Base-by-base conservation (phyloP, 1,284 basidiomycete genomes). In the Cryptococcus sp. region DNA sequence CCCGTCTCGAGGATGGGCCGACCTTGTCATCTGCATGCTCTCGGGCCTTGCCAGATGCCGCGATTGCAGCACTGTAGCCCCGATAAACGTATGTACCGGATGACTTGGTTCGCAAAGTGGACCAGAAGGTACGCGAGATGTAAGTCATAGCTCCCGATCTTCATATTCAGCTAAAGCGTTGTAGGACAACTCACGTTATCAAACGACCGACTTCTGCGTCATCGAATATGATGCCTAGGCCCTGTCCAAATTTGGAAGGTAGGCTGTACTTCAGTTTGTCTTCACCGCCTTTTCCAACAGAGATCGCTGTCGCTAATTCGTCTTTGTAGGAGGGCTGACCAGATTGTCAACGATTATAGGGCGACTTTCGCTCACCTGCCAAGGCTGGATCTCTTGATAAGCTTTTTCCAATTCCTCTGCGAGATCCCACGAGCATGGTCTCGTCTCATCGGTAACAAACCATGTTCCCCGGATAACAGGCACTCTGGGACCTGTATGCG, bases 261-360 rank as follows among this genome's bases (percentile, higher is more conserved):
- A 82, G 68, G 2, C 59, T 69, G 54, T 79, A 76, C 52, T 79
- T 79, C 37, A 83, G 75, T 66, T 83, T 83, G 54, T 80, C 81
- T 59, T 81, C 80, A 3, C 78, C 81, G 11, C 78, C 75, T 8
- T 75, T 50, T 0, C 81, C 81, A 7, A 77, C 67, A 3, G 76
- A 67, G 2, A 79, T 70, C 2, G 81, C 80, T 1, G 78, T 75
- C 14, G 76, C 68, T 14, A 82, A 72, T 60, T 82, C 80, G 32
- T 80, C 71, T 46, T 77, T 72, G 63, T 83, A 83, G 2, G 79
- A 79, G 1, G 79, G 66, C 55, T 77, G 64, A 66, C 68, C 35
- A 10, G n/a, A 3, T 8, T 3, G 11, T 43, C 34, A 37, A 34
- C n/a, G 5, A 37, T 30, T 23, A 13, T 46, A 6, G 34, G 44